Percentiles rank a stretch among this genome's conserved stretches.
Conservation (phyloP, 2,329 filamentous ascomycete species). For the Aureobasidium sp. region DNA sequence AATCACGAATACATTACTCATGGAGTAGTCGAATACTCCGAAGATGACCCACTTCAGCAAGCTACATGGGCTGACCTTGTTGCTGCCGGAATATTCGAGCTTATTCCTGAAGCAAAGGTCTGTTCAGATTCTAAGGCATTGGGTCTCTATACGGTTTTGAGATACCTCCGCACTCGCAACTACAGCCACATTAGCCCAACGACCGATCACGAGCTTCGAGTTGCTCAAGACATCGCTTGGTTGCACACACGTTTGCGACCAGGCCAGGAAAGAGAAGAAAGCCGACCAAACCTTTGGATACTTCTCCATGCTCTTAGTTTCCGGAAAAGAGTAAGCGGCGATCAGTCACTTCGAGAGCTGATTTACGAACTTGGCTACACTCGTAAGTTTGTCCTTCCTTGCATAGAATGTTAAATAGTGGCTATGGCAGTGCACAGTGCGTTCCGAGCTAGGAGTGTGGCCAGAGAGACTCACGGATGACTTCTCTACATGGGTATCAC, state of each 20-base stretch:
- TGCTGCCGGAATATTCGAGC: background rate
- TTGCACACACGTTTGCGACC: background rate
- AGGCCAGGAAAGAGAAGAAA: background rate
- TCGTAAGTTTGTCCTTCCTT: background rate
- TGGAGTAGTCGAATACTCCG: background rate
- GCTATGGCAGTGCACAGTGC: background rate
- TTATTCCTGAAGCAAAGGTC: slow-evolving; percentile 1
- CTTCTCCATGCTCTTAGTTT: background rate
- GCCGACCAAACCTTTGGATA: background rate
- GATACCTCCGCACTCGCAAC: background rate
- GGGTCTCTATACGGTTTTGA: background rate
- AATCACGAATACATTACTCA: slow-evolving; percentile 10
- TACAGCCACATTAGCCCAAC: background rate
- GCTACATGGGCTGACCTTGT: background rate
- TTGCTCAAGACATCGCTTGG: background rate
- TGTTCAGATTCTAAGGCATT: background rate
- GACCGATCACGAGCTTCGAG: background rate
- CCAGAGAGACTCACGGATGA: no score
- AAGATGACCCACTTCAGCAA: background rate
- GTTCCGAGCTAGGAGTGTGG: no score
- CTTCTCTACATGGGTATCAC: no score
- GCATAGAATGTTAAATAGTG: background rate
- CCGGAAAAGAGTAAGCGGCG: background rate
- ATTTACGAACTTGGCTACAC: slow-evolving; percentile 2
- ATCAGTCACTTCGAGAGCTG: background rate